Conservation (phyloP, 371 early-diverging fungal genomes). For the Lichtheimia corymbifera region DNA sequence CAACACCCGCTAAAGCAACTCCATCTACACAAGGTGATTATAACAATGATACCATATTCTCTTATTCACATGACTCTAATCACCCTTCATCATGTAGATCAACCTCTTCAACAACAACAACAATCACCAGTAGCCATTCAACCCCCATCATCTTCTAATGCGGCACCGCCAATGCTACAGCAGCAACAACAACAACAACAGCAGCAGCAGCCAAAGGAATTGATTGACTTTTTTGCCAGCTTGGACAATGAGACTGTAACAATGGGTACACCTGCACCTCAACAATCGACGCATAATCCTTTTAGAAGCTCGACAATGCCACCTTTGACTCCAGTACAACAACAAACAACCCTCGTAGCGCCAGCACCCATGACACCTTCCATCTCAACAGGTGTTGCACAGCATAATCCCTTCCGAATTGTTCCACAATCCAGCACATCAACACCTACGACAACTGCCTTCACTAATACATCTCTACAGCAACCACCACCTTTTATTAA, state of each 20-base stretch:
- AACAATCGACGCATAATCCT: constrained; percentile 19
- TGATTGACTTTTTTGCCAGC: constrained; percentile 79
- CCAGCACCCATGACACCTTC: not conserved
- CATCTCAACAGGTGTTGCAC: not conserved
- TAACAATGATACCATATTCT: too few relatives aligned
- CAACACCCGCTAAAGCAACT: constrained; percentile 20
- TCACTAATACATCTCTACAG: not conserved
- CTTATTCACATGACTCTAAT: too few relatives aligned
- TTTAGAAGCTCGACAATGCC: constrained; percentile 22
- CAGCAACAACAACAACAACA: not conserved
- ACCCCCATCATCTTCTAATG: not conserved
- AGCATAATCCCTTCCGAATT: constrained; percentile 28
- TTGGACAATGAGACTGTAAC: constrained; percentile 65
- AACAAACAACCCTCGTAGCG: constrained; percentile 6
- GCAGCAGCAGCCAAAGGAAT: constrained; percentile 45
- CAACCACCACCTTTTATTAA: not conserved
- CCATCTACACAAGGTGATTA: too few relatives aligned
- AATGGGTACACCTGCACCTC: constrained; percentile 13
- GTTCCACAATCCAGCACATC: constrained; percentile 15
- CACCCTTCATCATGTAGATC: too few relatives aligned
- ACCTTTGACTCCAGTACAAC: constrained; percentile 8
- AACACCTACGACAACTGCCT: constrained; percentile 7
- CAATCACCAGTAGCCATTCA: not conserved
- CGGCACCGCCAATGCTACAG: too few relatives aligned
- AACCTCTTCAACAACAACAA: not conserved